Evolutionary conservation across 768 basidiomycete genomes (phyloP).

Genomic region (Terana coerulea): DNA sequence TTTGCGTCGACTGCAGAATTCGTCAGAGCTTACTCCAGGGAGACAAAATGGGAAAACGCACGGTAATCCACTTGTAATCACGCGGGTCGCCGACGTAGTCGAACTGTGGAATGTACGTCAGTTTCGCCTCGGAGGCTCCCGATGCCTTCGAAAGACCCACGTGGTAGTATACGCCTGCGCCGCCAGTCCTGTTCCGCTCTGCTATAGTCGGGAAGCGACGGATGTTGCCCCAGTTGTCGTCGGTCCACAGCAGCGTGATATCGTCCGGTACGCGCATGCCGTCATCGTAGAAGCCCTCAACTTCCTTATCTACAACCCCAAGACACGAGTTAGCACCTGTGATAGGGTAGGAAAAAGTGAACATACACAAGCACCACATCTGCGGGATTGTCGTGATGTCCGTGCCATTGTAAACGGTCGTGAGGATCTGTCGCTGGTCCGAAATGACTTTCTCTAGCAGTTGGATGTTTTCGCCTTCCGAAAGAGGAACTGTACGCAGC

Average conservation of each 20-base stretch:
- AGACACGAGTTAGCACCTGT: not conserved
- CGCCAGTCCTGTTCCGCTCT: conserved; percentile 60
- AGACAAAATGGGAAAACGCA: conserved; percentile 23
- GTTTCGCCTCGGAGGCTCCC: not conserved
- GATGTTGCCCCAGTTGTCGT: conserved; percentile 77
- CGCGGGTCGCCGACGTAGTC: conserved; percentile 60
- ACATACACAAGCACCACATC: conserved; percentile 56
- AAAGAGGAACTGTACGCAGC: conserved; percentile 44
- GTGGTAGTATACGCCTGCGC: conserved; percentile 62
- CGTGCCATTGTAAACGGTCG: conserved; percentile 43
- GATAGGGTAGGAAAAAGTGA: not conserved
- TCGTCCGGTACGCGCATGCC: conserved; percentile 62
- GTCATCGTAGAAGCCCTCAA: conserved; percentile 62
- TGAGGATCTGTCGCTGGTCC: conserved; percentile 60
- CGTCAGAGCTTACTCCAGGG: not conserved
- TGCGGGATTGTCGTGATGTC: conserved; percentile 55
- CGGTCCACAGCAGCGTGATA: conserved; percentile 64
- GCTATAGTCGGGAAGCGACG: conserved; percentile 51
- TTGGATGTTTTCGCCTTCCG: conserved; percentile 43
- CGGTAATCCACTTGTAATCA: conserved; percentile 72
- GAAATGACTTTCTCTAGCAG: conserved; percentile 53
- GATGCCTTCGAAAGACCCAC: conserved; percentile 10
- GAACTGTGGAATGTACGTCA: conserved; percentile 26
- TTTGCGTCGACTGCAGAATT: conserved; percentile 42
- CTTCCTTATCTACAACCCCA: conserved; percentile 43